phyloP scores from a whole-genome alignment of 2,329 filamentous ascomycete species.

The Metarhizium guizhouense region DNA sequence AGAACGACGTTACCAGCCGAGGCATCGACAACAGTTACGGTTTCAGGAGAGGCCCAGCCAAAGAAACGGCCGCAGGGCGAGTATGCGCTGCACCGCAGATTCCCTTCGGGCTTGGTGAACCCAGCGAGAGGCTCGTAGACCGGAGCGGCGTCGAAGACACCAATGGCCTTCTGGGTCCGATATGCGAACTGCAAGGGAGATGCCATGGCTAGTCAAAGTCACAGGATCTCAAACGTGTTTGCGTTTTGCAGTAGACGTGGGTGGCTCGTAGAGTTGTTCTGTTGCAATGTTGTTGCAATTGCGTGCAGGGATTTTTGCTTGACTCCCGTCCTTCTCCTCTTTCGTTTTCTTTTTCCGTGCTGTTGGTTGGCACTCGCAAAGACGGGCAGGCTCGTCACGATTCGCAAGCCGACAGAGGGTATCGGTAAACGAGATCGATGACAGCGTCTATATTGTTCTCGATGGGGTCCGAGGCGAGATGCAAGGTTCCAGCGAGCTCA shows the following conservation, averaged over 20 bases:
- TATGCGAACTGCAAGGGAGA: conserved; percentile 90
- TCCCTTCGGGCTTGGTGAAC: conserved; percentile 83
- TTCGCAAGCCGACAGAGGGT: neutral
- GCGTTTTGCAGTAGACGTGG: conserved; percentile 15
- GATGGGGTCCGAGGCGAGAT: neutral
- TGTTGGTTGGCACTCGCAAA: neutral
- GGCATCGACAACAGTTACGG: conserved; percentile 77
- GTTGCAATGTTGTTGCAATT: conserved; percentile 15
- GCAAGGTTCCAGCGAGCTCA: neutral
- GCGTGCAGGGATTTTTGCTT: neutral
- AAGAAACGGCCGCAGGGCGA: conserved; percentile 95
- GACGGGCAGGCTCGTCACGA: neutral
- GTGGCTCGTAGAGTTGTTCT: conserved; percentile 1
- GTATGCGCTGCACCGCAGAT: conserved; percentile 89
- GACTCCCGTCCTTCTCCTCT: conserved; percentile 4
- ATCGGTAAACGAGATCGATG: neutral
- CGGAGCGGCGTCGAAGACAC: conserved; percentile 84
- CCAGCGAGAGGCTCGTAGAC: conserved; percentile 77
- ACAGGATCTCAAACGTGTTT: conserved; percentile 41
- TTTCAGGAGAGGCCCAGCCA: conserved; percentile 84
- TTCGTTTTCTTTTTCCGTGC: neutral
- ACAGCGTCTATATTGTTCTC: neutral
- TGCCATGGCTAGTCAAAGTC: conserved; percentile 92
- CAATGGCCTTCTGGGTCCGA: conserved; percentile 94
- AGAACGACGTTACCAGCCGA: conserved; percentile 66